Conservation (phyloP, 2,329 filamentous ascomycete genomes). For the Claviceps sp. region DNA sequence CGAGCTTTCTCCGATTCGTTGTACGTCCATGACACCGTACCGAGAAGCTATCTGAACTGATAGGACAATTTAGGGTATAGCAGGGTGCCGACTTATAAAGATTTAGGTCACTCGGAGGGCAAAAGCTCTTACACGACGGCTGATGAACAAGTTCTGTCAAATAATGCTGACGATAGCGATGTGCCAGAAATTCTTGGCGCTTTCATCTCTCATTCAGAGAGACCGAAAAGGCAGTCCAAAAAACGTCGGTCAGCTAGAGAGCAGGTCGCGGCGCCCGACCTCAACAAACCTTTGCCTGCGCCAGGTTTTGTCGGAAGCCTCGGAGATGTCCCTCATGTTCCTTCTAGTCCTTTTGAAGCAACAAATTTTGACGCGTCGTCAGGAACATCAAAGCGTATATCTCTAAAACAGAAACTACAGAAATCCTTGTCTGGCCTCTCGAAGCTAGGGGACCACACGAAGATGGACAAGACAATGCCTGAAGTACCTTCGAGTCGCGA, state of each 20-base stretch:
- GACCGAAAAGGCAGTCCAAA: neutral
- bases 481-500: neutral
- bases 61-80: slow-evolving; percentile 11
- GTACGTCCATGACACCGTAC: slow-evolving; percentile 12
- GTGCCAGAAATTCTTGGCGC: neutral
- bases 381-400: neutral
- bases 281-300: slow-evolving; percentile 1
- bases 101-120: slow-evolving; percentile 11
- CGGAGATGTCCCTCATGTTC: neutral
- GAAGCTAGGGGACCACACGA: neutral
- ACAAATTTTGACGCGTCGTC: neutral
- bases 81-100: slow-evolving; percentile 8
- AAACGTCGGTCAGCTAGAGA: neutral
- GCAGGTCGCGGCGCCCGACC: neutral
- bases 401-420: slow-evolving; percentile 2
- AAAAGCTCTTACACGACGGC: slow-evolving; percentile 15
- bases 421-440: slow-evolving; percentile 5
- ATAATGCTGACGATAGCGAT: neutral
- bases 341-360: neutral
- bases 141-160: slow-evolving; percentile 7
- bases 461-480: neutral
- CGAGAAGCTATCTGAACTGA: neutral
- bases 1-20: slow-evolving; percentile 21
- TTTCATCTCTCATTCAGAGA: neutral
- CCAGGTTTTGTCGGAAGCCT: neutral